phyloP scores from a whole-genome alignment of 148 eudicot genomes.

The Vaccinium darrowii region DNA sequence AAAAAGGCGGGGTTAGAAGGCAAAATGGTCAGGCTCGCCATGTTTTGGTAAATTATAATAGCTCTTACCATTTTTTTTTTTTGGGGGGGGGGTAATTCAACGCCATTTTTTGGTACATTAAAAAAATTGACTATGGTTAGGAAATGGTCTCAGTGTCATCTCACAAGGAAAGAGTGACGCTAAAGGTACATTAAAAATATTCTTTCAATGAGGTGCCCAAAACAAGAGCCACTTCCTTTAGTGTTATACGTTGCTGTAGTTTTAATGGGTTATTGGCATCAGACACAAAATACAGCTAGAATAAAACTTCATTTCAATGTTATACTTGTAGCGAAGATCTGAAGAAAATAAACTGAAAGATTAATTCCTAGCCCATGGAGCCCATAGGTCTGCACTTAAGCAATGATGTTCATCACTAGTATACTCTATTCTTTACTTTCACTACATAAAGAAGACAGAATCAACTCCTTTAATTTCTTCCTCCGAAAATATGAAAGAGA shows the following conservation, averaged over 20 bases:
- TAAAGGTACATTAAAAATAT: not conserved
- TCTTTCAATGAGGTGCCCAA: not conserved
- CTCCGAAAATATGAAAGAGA: not conserved
- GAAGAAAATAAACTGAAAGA: not conserved
- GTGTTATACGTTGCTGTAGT: too few relatives aligned
- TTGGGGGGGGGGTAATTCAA: too few relatives aligned
- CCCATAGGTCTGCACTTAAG: not conserved
- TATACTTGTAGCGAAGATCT: not conserved
- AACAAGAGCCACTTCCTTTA: too few relatives aligned
- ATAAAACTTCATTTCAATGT: too few relatives aligned
- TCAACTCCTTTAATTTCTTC: not conserved
- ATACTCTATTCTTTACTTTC: slow-evolving; percentile 2
- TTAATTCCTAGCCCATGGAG: not conserved
- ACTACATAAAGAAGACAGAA: not conserved
- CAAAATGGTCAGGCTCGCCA: too few relatives aligned
- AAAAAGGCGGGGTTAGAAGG: too few relatives aligned
- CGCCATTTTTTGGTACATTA: too few relatives aligned
- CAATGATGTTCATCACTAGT: not conserved
- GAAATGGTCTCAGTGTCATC: not conserved
- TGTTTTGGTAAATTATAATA: too few relatives aligned
- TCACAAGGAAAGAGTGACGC: not conserved
- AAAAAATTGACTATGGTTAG: not conserved
- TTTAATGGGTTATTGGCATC: too few relatives aligned
- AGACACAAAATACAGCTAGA: too few relatives aligned
- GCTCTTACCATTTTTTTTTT: too few relatives aligned